A percentile compares a stretch with the other conserved stretches of the same genome.
Evolutionary conservation across 345 rosid species (phyloP).

Genomic region (Populus simonii): DNA sequence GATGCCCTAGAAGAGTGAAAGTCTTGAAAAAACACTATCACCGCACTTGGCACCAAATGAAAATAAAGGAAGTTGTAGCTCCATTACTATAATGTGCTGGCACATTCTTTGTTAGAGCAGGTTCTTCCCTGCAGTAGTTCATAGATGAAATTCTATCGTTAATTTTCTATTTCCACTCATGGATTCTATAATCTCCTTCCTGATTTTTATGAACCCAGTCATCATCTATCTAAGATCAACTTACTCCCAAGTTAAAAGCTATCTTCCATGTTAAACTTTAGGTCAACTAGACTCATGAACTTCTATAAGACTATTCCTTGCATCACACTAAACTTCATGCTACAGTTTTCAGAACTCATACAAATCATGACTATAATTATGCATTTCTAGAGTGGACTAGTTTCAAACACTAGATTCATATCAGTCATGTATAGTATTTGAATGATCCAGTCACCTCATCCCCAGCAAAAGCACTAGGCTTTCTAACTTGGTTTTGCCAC

Average conservation of each 20-base stretch:
- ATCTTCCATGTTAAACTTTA: background rate
- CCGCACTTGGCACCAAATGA: background rate
- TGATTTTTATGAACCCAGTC: background rate
- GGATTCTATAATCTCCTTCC: background rate
- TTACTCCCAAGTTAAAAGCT: background rate
- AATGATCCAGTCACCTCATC: background rate
- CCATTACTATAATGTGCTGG: background rate
- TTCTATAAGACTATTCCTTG: background rate
- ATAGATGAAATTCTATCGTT: background rate
- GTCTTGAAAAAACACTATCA: background rate
- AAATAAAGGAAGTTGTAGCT: background rate
- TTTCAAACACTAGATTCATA: background rate
- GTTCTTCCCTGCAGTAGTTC: background rate
- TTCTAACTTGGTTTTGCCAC: background rate
- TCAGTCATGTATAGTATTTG: background rate
- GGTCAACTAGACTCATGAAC: background rate
- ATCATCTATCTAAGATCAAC: background rate
- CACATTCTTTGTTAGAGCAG: background rate
- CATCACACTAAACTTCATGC: background rate
- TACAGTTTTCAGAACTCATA: background rate
- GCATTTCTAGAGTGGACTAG: background rate
- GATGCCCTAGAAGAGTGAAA: background rate
- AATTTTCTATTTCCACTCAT: background rate
- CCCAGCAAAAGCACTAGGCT: background rate
- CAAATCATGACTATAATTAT: background rate